Conservation (phyloP, 768 basidiomycete genomes). For the Omphalotus guepiniiformis region DNA sequence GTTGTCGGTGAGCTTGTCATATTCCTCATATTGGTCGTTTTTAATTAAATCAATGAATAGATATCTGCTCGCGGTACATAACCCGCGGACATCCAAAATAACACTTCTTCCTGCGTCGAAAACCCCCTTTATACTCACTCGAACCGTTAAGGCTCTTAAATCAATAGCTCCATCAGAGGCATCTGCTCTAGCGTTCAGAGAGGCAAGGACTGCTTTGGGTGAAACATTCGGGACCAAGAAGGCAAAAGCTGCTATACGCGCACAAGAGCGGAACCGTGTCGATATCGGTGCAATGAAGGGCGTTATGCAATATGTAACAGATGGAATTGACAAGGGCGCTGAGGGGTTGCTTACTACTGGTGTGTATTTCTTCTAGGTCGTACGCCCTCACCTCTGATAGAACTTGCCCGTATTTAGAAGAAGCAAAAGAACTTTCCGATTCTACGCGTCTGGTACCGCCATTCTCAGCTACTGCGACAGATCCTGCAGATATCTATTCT, state of each 20-base stretch:
- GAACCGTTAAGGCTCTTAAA: constrained; percentile 83
- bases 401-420: constrained; percentile 39
- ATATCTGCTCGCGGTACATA: constrained; percentile 81
- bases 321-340: constrained; percentile 73
- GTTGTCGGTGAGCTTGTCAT: constrained; percentile 57
- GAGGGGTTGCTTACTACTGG: constrained; percentile 66
- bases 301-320: constrained; percentile 77
- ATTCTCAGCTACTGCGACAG: constrained; percentile 60
- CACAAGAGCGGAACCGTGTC: constrained; percentile 85
- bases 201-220: constrained; percentile 76
- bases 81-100: constrained; percentile 70
- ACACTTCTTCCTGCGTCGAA: constrained; percentile 64
- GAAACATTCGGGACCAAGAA: constrained; percentile 96
- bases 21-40: neutral
- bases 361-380: constrained; percentile 27
- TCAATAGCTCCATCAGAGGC: constrained; percentile 47
- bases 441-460: constrained; percentile 71
- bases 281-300: constrained; percentile 86
- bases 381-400: neutral
- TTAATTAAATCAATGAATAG: constrained; percentile 31
- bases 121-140: constrained; percentile 63
- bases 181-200: constrained; percentile 46
- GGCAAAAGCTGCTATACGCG: constrained; percentile 79
- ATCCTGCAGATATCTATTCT: constrained; percentile 71
- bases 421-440: constrained; percentile 61